Evolutionary conservation across 1,139 yeast genomes (phyloP).

Genomic region (Yamadazyma aaseri): DNA sequence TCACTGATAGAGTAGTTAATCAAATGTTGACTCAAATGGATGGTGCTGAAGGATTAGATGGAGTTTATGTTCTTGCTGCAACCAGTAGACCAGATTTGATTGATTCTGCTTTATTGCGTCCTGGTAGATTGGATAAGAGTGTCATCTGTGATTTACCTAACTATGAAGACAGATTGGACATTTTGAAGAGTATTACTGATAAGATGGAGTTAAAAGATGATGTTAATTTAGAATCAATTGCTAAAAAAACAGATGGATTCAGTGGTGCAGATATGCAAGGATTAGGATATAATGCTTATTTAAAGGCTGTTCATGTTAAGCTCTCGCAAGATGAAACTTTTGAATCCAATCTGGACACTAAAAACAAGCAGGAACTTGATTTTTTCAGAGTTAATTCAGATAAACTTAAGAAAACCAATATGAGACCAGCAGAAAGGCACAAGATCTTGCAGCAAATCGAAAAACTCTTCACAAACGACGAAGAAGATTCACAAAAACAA

Average conservation of each 20-base stretch:
- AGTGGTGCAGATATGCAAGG: slow-evolving; percentile 98
- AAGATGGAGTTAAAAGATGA: slow-evolving; percentile 53
- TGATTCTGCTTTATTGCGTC: slow-evolving; percentile 91
- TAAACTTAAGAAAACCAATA: slow-evolving; percentile 27
- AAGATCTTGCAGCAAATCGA: slow-evolving; percentile 48
- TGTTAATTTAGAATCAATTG: slow-evolving; percentile 56
- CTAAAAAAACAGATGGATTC: slow-evolving; percentile 66
- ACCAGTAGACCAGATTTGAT: slow-evolving; percentile 94
- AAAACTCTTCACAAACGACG: slow-evolving; percentile 23
- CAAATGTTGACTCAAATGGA: slow-evolving; percentile 98
- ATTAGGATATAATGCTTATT: slow-evolving; percentile 84
- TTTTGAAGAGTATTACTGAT: slow-evolving; percentile 59
- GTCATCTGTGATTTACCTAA: slow-evolving; percentile 87
- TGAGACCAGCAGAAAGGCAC: slow-evolving; percentile 46
- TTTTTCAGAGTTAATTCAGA: slow-evolving; percentile 36
- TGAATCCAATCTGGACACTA: slow-evolving; percentile 16
- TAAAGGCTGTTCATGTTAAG: slow-evolving; percentile 83
- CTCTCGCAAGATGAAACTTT: slow-evolving; percentile 46
- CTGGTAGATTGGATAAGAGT: slow-evolving; percentile 93
- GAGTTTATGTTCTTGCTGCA: slow-evolving; percentile 95
- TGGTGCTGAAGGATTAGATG: slow-evolving; percentile 97
- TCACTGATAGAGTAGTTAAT: slow-evolving; percentile 95
- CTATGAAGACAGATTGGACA: slow-evolving; percentile 68
- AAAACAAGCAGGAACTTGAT: slow-evolving; percentile 23
- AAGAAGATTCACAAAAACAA: slow-evolving; percentile 9